These are phyloP conservation scores for Lepraria neglecta DNA, from an alignment of 495 filamentous ascomycete genomes.

Conservation along the genomic window DNA sequence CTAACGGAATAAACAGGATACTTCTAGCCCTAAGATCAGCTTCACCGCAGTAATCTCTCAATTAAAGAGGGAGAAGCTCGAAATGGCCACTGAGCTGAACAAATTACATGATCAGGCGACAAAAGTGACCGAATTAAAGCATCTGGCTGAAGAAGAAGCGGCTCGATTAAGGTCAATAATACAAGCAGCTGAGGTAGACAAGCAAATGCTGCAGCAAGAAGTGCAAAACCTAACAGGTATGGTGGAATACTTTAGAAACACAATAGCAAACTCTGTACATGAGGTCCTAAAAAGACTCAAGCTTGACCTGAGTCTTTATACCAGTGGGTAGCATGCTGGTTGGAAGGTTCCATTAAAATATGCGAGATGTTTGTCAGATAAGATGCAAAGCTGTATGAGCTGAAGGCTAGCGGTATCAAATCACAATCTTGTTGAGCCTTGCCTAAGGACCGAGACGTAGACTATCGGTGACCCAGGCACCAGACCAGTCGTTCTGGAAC, in stretches of 20 bases:
- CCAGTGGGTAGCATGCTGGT: too few species aligned
- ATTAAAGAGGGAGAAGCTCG: constrained; percentile 7
- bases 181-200: constrained; percentile 13
- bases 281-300: too few species aligned
- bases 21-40: constrained; percentile 4
- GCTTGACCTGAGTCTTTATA: too few species aligned
- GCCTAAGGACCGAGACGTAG: too few species aligned
- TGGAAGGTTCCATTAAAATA: too few species aligned
- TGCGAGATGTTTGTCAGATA: too few species aligned
- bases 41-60: constrained; percentile 15
- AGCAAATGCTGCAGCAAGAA: constrained; percentile 16
- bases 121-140: constrained; percentile 11
- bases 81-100: constrained; percentile 12
- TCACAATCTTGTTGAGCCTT: too few species aligned
- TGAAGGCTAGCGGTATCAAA: too few species aligned
- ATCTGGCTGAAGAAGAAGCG: constrained; percentile 16
- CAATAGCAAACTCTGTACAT: too few species aligned
- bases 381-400: too few species aligned
- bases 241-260: background rate
- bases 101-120: constrained; percentile 13
- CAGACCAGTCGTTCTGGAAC: too few species aligned
- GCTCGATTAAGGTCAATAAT: constrained; percentile 3
- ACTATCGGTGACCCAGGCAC: too few species aligned
- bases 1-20: constrained; percentile 2
- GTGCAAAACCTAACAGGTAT: constrained; percentile 14